Conservation (phyloP, 2,329 filamentous ascomycete genomes). For the Ophiostoma ulmi region DNA sequence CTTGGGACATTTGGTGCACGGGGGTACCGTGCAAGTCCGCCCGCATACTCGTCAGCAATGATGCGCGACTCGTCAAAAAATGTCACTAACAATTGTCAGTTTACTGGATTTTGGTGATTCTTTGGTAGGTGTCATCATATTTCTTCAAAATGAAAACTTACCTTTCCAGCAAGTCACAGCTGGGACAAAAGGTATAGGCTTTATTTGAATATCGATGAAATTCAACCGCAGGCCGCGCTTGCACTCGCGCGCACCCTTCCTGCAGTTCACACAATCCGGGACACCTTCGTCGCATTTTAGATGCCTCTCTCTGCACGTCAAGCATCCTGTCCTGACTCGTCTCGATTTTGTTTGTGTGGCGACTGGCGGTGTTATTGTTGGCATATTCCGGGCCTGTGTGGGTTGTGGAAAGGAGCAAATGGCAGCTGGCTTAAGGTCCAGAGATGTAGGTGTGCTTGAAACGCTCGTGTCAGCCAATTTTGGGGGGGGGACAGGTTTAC, state of each 20-base stretch:
- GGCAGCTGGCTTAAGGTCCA: conserved; percentile 22
- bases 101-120: not conserved
- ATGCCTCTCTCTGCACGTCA: conserved; percentile 85
- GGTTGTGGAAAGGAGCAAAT: conserved; percentile 30
- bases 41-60: conserved; percentile 85
- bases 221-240: conserved; percentile 83
- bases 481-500: not conserved
- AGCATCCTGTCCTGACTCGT: conserved; percentile 66
- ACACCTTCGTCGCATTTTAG: conserved; percentile 80
- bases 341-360: conserved; percentile 21
- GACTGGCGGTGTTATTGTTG: not conserved
- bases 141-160: conserved; percentile 28
- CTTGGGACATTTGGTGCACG: conserved; percentile 29
- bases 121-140: not conserved
- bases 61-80: conserved; percentile 86
- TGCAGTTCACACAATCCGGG: conserved; percentile 68
- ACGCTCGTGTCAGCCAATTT: not conserved
- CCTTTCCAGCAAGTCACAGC: conserved; percentile 61
- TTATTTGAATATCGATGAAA: conserved; percentile 79
- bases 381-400: not conserved
- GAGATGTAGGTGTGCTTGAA: not conserved
- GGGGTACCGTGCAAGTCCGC: conserved; percentile 69
- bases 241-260: conserved; percentile 79
- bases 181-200: conserved; percentile 59
- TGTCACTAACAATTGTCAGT: conserved; percentile 45